These are phyloP conservation scores for Arachis monticola DNA, from an alignment of 331 rosid species.

Conservation along the genomic window DNA sequence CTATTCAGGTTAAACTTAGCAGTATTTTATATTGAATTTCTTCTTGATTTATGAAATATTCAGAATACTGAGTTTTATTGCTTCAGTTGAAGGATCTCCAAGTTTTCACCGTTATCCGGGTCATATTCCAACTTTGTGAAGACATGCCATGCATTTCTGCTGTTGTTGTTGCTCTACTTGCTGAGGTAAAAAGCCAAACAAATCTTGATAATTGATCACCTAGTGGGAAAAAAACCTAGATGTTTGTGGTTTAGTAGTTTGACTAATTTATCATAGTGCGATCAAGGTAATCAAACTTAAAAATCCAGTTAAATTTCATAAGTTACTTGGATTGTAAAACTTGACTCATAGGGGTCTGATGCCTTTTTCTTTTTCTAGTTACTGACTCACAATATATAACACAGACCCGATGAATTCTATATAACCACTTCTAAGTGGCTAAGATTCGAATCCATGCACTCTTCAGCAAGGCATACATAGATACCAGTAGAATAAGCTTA, in stretches of 20 bases:
- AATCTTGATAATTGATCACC: slow-evolving; percentile 4
- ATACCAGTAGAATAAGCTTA: no score
- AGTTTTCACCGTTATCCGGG: slow-evolving; percentile 85
- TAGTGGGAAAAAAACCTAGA: slow-evolving; percentile 8
- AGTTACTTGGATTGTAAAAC: no score
- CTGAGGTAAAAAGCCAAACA: slow-evolving; percentile 63
- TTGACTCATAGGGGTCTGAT: no score
- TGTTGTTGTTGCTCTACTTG: slow-evolving; percentile 94
- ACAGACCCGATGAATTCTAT: no score
- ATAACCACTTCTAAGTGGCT: no score
- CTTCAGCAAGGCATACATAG: no score
- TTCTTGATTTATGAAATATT: slow-evolving; percentile 21
- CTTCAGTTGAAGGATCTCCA: slow-evolving; percentile 96
- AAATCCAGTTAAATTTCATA: no score
- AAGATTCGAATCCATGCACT: no score
- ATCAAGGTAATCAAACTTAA: neutral
- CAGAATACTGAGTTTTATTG: slow-evolving; percentile 28
- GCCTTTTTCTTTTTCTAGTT: no score
- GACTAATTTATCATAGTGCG: slow-evolving; percentile 16
- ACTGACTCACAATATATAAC: no score
- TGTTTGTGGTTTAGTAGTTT: slow-evolving; percentile 3
- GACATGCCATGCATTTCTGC: slow-evolving; percentile 99
- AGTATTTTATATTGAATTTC: slow-evolving; percentile 23
- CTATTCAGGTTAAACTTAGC: slow-evolving; percentile 76
- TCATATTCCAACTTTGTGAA: slow-evolving; percentile 94